Evolutionary conservation across 148 eudicot species (phyloP).

Genomic region (Rhododendron griersonianum): DNA sequence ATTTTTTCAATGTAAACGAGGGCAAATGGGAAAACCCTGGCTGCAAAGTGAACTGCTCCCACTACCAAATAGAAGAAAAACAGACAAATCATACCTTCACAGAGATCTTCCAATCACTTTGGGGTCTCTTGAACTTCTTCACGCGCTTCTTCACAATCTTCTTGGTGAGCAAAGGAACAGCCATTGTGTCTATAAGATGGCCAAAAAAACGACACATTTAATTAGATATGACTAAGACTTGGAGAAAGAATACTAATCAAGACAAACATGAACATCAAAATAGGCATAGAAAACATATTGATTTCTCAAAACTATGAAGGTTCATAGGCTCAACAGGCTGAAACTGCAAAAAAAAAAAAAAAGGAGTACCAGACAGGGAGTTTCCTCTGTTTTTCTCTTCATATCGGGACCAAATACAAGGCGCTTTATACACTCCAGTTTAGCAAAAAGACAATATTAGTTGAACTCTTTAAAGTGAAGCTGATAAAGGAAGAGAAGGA

Average conservation of each 20-base stretch:
- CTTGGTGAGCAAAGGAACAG: constrained; percentile 46
- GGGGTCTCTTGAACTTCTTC: constrained; percentile 51
- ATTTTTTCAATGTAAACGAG: neutral
- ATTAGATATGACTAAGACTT: neutral
- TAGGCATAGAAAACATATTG: neutral
- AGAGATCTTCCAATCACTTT: constrained; percentile 38
- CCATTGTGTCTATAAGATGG: constrained; percentile 27
- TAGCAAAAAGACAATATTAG: too few species aligned
- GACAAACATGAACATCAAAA: neutral
- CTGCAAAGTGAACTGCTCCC: neutral
- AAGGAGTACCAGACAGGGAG: neutral
- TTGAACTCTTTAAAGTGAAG: neutral
- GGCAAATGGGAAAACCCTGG: neutral
- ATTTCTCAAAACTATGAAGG: neutral
- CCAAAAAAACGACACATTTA: neutral
- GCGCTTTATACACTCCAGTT: neutral
- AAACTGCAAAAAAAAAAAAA: neutral
- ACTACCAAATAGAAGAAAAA: neutral
- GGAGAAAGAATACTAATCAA: neutral
- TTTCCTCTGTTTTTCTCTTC: neutral
- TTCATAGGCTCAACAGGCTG: neutral
- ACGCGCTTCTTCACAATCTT: constrained; percentile 59
- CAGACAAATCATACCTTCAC: constrained; percentile 34
- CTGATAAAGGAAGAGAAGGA: neutral
- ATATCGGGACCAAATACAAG: neutral